phyloP scores from a whole-genome alignment of 108 stramenopile species.

The Cylindrotheca fusiformis region DNA sequence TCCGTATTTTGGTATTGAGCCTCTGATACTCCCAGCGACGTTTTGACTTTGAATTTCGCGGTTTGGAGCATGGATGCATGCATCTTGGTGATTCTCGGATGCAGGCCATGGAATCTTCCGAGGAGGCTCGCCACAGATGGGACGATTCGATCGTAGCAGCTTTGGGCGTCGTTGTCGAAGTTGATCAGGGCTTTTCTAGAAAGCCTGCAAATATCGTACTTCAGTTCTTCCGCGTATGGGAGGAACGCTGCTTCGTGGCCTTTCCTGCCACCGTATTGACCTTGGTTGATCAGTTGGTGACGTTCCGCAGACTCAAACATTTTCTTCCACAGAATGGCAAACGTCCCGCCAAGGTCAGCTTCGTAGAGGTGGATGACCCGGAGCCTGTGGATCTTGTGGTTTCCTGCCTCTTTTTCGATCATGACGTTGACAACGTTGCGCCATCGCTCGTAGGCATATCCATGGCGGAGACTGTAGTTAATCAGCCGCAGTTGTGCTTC shows the following conservation, averaged over 20 bases:
- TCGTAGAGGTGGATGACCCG: conserved; percentile 17
- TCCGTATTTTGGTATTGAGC: not conserved
- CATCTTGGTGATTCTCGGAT: not conserved
- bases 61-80: not conserved
- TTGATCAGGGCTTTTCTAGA: too few species aligned
- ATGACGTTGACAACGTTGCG: not conserved
- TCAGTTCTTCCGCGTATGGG: too few species aligned
- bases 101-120: not conserved
- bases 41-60: not conserved
- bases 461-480: too few species aligned
- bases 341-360: conserved; percentile 6
- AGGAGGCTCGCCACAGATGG: too few species aligned
- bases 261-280: conserved; percentile 4
- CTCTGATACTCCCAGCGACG: not conserved
- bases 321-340: not conserved
- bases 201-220: too few species aligned
- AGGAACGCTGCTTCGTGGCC: conserved; percentile 4
- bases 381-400: conserved; percentile 3
- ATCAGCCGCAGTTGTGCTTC: too few species aligned
- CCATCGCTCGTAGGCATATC: too few species aligned
- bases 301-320: not conserved
- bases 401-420: not conserved
- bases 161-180: too few species aligned
- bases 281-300: not conserved
- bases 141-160: too few species aligned